Percentiles rank a stretch among this genome's conserved stretches.
phyloP scores from a whole-genome alignment of 495 filamentous ascomycete genomes.

The Penicillium roqueforti region DNA sequence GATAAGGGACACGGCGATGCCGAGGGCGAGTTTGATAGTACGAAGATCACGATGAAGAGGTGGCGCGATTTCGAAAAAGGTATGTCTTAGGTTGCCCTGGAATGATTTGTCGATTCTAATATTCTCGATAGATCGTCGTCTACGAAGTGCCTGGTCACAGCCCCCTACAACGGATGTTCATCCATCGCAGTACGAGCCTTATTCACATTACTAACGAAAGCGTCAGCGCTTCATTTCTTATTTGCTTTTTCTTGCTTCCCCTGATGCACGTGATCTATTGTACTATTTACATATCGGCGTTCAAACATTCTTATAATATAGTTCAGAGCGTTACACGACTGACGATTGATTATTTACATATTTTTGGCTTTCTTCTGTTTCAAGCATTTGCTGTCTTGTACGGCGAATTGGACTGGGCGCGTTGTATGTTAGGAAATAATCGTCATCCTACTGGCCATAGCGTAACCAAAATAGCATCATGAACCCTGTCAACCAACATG shows the following conservation, averaged over 20 bases:
- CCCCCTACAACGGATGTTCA: conserved; percentile 18
- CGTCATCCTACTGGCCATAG: background rate
- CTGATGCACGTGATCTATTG: conserved; percentile 20
- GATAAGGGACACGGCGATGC: conserved; percentile 77
- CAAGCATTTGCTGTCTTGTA: background rate
- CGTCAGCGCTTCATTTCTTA: conserved; percentile 2
- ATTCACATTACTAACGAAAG: conserved; percentile 31
- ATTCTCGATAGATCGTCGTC: conserved; percentile 20
- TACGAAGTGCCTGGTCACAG: conserved; percentile 22
- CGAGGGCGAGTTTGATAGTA: conserved; percentile 96
- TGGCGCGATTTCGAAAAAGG: conserved; percentile 96
- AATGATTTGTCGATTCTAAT: conserved; percentile 3
- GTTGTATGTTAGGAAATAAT: too few relatives aligned
- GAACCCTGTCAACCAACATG: background rate
- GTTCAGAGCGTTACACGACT: conserved; percentile 10
- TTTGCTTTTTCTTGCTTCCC: background rate
- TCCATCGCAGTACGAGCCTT: conserved; percentile 26
- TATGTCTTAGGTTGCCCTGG: conserved; percentile 27
- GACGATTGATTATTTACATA: conserved; percentile 8
- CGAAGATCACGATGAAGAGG: conserved; percentile 96
- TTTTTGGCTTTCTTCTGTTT: background rate
- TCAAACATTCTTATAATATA: conserved; percentile 11
- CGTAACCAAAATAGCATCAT: conserved; percentile 1
- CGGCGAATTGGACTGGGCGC: background rate
- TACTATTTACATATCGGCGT: conserved; percentile 20